These are phyloP conservation scores for Stylonectria norvegica DNA, from an alignment of 2,329 filamentous ascomycete species.

Conservation along the genomic window DNA sequence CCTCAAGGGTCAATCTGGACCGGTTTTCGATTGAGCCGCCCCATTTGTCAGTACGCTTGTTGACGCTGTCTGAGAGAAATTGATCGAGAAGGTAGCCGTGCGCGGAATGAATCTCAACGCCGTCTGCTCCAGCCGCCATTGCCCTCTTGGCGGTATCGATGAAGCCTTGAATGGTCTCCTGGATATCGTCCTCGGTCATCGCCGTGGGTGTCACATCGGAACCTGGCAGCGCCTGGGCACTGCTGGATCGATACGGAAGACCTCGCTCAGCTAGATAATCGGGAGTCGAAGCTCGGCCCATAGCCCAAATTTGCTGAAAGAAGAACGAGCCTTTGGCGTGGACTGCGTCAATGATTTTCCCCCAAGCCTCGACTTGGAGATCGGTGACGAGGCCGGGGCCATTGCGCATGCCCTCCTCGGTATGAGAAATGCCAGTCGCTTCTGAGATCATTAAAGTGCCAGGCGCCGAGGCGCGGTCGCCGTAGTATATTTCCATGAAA, in stretches of 20 bases:
- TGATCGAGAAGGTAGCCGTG: constrained; percentile 57
- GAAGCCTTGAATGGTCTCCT: constrained; percentile 55
- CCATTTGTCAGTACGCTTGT: constrained; percentile 47
- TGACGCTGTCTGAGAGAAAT: constrained; percentile 44
- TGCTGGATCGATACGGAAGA: constrained; percentile 28
- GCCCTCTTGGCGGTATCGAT: constrained; percentile 47
- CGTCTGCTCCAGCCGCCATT: constrained; percentile 59
- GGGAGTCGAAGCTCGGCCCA: constrained; percentile 20
- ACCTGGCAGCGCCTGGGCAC: constrained; percentile 9
- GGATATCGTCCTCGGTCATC: constrained; percentile 62
- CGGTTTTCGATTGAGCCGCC: constrained; percentile 49
- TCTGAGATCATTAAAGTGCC: constrained; percentile 38
- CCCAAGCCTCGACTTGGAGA: constrained; percentile 26
- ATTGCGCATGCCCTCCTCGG: constrained; percentile 20
- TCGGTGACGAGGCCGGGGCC: constrained; percentile 44
- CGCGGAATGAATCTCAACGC: constrained; percentile 53
- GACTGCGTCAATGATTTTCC: constrained; percentile 25
- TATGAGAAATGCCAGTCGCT: constrained; percentile 27
- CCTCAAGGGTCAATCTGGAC: constrained; percentile 43
- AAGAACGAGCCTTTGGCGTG: constrained; percentile 29
- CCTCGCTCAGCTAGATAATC: constrained; percentile 22
- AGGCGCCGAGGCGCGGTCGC: constrained; percentile 39
- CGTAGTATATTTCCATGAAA: constrained; percentile 29
- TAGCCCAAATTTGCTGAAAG: constrained; percentile 27
- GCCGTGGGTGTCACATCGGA: constrained; percentile 43